Evolutionary conservation across 1,284 basidiomycete species (phyloP).

Genomic region (Fomitopsis betulina): DNA sequence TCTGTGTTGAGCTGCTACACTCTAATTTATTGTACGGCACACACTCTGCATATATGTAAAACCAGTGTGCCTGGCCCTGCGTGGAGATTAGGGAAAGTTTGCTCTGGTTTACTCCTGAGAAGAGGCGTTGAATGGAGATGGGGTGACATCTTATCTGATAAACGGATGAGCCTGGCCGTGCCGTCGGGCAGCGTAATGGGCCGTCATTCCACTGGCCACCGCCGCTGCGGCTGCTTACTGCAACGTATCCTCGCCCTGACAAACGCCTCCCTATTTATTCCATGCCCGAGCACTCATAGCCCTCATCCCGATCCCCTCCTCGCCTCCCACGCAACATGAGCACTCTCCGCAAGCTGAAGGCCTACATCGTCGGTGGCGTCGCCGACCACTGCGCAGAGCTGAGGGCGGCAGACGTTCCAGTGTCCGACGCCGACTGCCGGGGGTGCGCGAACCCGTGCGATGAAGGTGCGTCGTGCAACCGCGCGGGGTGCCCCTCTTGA

Average conservation of each 20-base stretch:
- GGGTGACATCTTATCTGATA: constrained; percentile 12
- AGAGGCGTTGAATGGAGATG: background rate
- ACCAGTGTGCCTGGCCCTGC: no score
- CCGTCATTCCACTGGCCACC: background rate
- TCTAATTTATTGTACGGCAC: background rate
- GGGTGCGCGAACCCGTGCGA: constrained; percentile 78
- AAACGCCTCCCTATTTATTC: background rate
- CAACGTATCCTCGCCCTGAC: background rate
- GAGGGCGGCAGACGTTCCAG: constrained; percentile 55
- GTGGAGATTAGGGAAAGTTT: no score
- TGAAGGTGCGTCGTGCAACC: constrained; percentile 38
- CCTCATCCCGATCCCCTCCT: background rate
- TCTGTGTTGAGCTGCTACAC: background rate
- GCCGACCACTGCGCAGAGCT: constrained; percentile 26
- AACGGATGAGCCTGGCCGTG: background rate
- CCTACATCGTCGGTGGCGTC: constrained; percentile 26
- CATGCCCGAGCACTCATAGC: background rate
- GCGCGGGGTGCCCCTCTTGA: constrained; percentile 1
- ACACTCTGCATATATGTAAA: background rate
- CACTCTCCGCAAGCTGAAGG: constrained; percentile 26
- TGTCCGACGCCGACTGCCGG: constrained; percentile 67
- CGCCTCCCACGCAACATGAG: constrained; percentile 16
- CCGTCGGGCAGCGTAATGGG: background rate
- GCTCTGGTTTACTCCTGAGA: background rate
- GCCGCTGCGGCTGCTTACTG: background rate